Conservation (phyloP, 1,284 basidiomycete genomes). For the Lentinula novae-zelandiae region DNA sequence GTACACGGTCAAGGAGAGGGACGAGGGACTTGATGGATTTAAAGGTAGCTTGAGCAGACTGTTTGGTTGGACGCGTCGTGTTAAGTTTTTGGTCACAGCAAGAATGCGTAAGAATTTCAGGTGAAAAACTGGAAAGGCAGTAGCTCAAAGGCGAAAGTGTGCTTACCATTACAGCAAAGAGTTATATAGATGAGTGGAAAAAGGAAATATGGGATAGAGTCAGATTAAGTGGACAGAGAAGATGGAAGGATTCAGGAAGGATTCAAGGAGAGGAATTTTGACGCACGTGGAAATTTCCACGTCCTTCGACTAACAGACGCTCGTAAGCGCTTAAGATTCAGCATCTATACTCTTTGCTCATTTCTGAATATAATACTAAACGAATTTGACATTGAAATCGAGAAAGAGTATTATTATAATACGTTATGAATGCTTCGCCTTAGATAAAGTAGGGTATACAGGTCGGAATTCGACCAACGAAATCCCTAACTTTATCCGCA, state of each 20-base stretch:
- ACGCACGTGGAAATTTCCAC: background rate
- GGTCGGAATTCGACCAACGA: background rate
- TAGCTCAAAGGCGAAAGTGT: background rate
- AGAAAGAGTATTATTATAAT: too few relatives aligned
- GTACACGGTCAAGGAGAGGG: slow-evolving; percentile 93
- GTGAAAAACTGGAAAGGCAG: background rate
- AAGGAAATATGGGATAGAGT: background rate
- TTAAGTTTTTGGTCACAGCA: background rate
- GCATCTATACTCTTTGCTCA: too few relatives aligned
- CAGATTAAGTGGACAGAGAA: background rate
- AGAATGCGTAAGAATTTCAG: too few relatives aligned
- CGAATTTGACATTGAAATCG: too few relatives aligned
- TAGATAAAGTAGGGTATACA: too few relatives aligned
- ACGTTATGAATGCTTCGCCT: too few relatives aligned
- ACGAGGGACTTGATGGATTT: slow-evolving; percentile 91
- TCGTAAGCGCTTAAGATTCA: background rate
- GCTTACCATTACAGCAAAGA: background rate
- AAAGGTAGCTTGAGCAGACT: slow-evolving; percentile 83
- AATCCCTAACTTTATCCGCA: slow-evolving; percentile 35
- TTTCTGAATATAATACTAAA: too few relatives aligned
- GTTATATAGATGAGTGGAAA: too few relatives aligned
- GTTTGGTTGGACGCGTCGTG: background rate
- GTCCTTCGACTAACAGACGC: background rate
- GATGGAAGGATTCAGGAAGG: background rate
- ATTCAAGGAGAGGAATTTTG: background rate